phyloP scores from a whole-genome alignment of 495 filamentous ascomycete species.

The Neurospora tetraspora region DNA sequence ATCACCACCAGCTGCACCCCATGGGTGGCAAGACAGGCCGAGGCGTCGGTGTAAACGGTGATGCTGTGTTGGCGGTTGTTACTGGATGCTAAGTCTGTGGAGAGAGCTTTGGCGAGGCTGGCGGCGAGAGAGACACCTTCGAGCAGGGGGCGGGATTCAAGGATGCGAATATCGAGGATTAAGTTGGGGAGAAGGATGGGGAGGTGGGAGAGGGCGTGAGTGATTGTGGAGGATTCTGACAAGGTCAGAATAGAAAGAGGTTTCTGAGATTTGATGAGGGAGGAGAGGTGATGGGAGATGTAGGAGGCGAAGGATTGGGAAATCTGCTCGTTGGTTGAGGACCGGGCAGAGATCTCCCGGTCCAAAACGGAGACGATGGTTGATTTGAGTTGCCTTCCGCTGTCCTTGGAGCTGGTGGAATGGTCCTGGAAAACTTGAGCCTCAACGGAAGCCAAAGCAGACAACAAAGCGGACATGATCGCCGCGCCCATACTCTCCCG shows the following conservation, averaged over 20 bases:
- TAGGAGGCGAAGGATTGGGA: slow-evolving; percentile 1
- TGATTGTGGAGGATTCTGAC: slow-evolving; percentile 53
- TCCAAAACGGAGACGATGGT: not conserved
- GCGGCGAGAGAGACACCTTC: slow-evolving; percentile 52
- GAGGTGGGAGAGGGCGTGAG: slow-evolving; percentile 17
- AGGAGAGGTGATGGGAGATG: not conserved
- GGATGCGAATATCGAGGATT: slow-evolving; percentile 43
- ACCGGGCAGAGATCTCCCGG: slow-evolving; percentile 19
- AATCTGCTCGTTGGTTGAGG: slow-evolving; percentile 34
- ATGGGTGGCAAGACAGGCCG: slow-evolving; percentile 39
- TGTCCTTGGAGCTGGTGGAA: slow-evolving; percentile 18
- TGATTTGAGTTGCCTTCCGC: slow-evolving; percentile 16
- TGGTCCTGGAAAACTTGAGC: not conserved
- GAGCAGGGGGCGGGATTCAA: slow-evolving; percentile 57
- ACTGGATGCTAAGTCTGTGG: slow-evolving; percentile 2
- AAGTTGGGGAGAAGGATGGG: not conserved
- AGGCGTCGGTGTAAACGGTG: slow-evolving; percentile 51
- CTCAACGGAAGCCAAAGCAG: slow-evolving; percentile 28
- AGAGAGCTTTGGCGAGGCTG: slow-evolving; percentile 29
- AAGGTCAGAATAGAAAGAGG: slow-evolving; percentile 44
- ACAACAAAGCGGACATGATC: slow-evolving; percentile 42
- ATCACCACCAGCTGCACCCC: slow-evolving; percentile 45
- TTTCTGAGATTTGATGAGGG: slow-evolving; percentile 4
- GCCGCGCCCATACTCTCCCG: slow-evolving; percentile 55
- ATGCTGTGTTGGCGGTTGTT: slow-evolving; percentile 23